Evolutionary conservation across 225 moss, liverwort and hornwort species (phyloP).

Genomic region (Physcomitrium patens): DNA sequence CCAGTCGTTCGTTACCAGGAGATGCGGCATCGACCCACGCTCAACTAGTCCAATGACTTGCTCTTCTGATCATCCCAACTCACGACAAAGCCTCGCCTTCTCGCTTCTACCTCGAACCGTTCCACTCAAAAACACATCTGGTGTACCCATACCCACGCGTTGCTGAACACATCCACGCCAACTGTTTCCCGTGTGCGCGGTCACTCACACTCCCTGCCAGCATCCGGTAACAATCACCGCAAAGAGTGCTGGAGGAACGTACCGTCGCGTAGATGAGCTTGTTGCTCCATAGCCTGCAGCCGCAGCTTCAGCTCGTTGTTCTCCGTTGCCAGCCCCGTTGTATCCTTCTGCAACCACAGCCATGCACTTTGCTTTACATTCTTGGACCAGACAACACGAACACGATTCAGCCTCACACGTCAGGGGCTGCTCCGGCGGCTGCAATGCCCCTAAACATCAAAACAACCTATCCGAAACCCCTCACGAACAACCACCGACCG

Average conservation of each 20-base stretch:
- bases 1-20: no score
- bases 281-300: slow-evolving; percentile 81
- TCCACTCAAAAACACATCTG: no score
- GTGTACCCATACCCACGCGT: no score
- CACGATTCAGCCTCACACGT: background rate
- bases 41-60: no score
- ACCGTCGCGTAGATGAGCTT: slow-evolving; percentile 88
- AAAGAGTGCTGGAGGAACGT: slow-evolving; percentile 13
- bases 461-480: background rate
- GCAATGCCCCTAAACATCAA: slow-evolving; percentile 1
- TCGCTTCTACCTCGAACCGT: no score
- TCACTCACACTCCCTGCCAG: background rate
- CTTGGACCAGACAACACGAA: background rate
- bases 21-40: no score
- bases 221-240: background rate
- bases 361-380: background rate
- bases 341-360: slow-evolving; percentile 63
- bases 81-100: no score
- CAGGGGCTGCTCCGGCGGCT: background rate
- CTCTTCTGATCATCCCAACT: no score
- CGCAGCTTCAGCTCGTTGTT: slow-evolving; percentile 82
- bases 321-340: slow-evolving; percentile 70
- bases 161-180: background rate
- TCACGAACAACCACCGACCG: background rate
- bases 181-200: background rate